A percentile compares a stretch with the other conserved stretches of the same genome.
These are phyloP conservation scores for Leishmania turanica DNA, from an alignment of 208 protist species.

Conservation along the genomic window DNA sequence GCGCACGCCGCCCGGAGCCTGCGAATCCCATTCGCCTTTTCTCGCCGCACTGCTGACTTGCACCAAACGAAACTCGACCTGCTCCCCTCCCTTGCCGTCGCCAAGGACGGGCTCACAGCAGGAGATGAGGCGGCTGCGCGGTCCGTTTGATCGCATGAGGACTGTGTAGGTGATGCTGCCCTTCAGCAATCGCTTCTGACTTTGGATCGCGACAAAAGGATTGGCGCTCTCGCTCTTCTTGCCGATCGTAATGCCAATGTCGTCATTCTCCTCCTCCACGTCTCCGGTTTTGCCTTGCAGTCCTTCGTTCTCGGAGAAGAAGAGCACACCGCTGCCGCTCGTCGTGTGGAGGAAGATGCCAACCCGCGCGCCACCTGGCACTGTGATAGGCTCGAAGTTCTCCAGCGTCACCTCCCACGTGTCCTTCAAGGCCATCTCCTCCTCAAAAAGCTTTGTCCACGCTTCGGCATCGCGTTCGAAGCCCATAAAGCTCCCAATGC, in stretches of 20 bases:
- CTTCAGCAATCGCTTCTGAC: slow-evolving; percentile 74
- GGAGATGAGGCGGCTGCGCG: slow-evolving; percentile 69
- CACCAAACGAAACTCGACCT: slow-evolving; percentile 22
- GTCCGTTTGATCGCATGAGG: slow-evolving; percentile 49
- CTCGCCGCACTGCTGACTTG: not conserved
- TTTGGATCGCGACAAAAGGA: slow-evolving; percentile 75
- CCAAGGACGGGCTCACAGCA: slow-evolving; percentile 23
- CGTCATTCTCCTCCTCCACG: slow-evolving; percentile 80
- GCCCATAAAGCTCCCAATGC: slow-evolving; percentile 76
- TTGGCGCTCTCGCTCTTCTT: slow-evolving; percentile 81
- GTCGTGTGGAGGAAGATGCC: slow-evolving; percentile 88
- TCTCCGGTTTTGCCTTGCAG: slow-evolving; percentile 64
- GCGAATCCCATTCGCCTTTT: not conserved
- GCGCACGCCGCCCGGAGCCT: not conserved
- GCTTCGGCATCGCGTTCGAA: slow-evolving; percentile 46
- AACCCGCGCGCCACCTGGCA: slow-evolving; percentile 61
- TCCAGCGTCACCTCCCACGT: slow-evolving; percentile 57
- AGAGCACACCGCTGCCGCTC: slow-evolving; percentile 77
- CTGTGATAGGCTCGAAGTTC: slow-evolving; percentile 72
- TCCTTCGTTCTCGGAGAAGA: slow-evolving; percentile 85
- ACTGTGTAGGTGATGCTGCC: slow-evolving; percentile 86
- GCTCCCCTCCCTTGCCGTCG: slow-evolving; percentile 17
- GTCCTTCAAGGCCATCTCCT: slow-evolving; percentile 58
- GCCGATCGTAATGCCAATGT: slow-evolving; percentile 88
- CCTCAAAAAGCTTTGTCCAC: slow-evolving; percentile 66